These are phyloP conservation scores for Ramaria sp. DNA, from an alignment of 768 basidiomycete genomes.

Conservation along the genomic window DNA sequence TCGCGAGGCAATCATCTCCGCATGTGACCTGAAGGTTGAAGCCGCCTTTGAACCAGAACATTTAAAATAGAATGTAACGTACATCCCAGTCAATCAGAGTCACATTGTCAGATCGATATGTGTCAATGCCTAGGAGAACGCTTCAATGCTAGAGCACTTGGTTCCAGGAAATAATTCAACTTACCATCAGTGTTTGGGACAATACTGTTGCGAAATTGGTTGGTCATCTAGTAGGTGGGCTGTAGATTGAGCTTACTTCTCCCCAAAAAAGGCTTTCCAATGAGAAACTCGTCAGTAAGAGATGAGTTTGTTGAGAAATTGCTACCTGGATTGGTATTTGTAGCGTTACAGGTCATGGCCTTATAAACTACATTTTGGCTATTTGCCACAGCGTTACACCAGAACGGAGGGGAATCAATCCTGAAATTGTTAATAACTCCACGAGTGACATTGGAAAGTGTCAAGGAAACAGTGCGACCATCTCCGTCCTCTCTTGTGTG, in stretches of 20 bases:
- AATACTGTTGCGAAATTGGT: conserved; percentile 22
- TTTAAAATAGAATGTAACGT: conserved; percentile 4
- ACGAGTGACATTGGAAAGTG: conserved; percentile 32
- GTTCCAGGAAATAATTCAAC: background rate
- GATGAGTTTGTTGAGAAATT: too few relatives aligned
- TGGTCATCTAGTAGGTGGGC: background rate
- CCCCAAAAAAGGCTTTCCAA: conserved; percentile 25
- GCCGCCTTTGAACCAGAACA: background rate
- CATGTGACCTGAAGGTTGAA: conserved; percentile 30
- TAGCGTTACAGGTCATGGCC: conserved; percentile 47
- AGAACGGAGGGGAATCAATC: conserved; percentile 46
- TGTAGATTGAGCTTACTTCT: conserved; percentile 27
- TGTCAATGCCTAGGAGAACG: conserved; percentile 34
- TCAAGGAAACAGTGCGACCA: conserved; percentile 46
- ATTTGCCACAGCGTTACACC: conserved; percentile 46
- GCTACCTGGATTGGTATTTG: conserved; percentile 35
- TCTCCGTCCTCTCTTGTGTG: conserved; percentile 40
- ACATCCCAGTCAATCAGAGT: conserved; percentile 44
- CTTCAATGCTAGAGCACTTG: background rate
- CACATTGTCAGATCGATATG: conserved; percentile 39
- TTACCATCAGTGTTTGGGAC: conserved; percentile 53
- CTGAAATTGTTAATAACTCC: conserved; percentile 36
- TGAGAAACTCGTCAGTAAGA: background rate
- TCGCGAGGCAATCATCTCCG: conserved; percentile 53
- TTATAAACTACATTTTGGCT: conserved; percentile 40